These are phyloP conservation scores for Aspergillus neoniger DNA, from an alignment of 2,329 filamentous ascomycete genomes.

Conservation along the genomic window DNA sequence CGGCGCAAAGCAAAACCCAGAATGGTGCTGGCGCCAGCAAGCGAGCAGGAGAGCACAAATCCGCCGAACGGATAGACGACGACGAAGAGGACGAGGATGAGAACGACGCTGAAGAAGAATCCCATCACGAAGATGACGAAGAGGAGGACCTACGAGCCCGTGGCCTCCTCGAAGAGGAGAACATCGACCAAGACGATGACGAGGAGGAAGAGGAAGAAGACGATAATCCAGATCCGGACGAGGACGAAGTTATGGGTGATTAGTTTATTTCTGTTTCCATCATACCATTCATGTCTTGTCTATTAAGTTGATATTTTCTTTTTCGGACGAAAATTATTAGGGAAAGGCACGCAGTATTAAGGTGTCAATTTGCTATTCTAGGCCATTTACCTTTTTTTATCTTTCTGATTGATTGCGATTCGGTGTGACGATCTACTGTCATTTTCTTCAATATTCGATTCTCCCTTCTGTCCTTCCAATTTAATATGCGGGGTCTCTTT, in stretches of 20 bases:
- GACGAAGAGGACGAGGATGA: conserved; percentile 45
- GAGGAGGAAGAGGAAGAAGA: conserved; percentile 38
- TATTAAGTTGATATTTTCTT: not conserved
- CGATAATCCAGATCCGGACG: conserved; percentile 34
- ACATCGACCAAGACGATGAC: conserved; percentile 43
- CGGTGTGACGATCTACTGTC: not conserved
- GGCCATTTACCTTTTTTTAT: not conserved
- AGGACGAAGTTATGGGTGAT: conserved; percentile 49
- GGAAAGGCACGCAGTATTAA: not conserved
- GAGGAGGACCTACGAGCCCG: conserved; percentile 19
- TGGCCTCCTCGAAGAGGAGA: conserved; percentile 34
- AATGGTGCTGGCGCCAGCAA: conserved; percentile 22
- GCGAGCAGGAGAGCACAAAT: conserved; percentile 29
- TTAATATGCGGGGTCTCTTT: not conserved
- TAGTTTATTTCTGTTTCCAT: conserved; percentile 21
- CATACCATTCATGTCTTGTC: not conserved
- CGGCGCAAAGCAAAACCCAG: conserved; percentile 15
- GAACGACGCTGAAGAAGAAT: conserved; percentile 16
- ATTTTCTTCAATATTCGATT: conserved; percentile 7
- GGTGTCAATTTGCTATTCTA: not conserved
- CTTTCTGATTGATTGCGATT: not conserved
- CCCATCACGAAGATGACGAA: conserved; percentile 32
- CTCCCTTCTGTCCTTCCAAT: no score
- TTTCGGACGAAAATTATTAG: not conserved
- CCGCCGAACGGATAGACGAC: conserved; percentile 47